Evolutionary conservation across 1,284 basidiomycete species (phyloP), one percentile per base, ranked within the genome.

Genomic region (Malassezia obtusa): DNA sequence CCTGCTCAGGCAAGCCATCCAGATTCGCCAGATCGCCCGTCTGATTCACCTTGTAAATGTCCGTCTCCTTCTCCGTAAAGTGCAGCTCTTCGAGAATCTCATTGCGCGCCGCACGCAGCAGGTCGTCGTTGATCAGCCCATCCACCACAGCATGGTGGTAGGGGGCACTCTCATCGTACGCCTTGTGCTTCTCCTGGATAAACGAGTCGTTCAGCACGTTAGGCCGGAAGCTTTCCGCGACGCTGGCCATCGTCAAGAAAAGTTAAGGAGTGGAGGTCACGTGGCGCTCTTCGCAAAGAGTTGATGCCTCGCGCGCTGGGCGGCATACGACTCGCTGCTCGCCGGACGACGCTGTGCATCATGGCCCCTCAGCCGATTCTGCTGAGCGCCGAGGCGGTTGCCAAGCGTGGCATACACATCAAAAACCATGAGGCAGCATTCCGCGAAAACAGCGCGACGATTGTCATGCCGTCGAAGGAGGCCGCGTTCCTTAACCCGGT

Each of bases 41-140:
- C 79, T 96, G 92, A 75, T 92, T 87, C 65, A 98, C 65, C 82
- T 90, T 92, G 82, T 96, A 98, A 63, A 98, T 98, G 72, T 98
- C 92, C 6, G 92, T 98, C 79, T 96, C 89, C 78, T 95, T 98
- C 76, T 90, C 86, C 7, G 89, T 84, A 75, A 95, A 96, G 65
- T 82, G 86, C 68, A 98, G 83, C 64, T 94, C 84, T 38, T 80
- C 78, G 61, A 89, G 78, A 64, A 90, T 79, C 72, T 89, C 86
- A 62, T 86, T 82, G 74, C 86, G 85, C 49, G 87, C 86, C 28
- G 79, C 79, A 58, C 77, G 78, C 50, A 92, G 80, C 26, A 94
- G 79, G 19, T 85, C 84, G 64, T 92, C 85, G 67, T 85, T 82
- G 76, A 96, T 86, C 24, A 98, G 80, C 59, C 84, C 82, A 43